These are phyloP conservation scores for Clavaria fumosa DNA, from an alignment of 768 basidiomycete species.

Conservation along the genomic window DNA sequence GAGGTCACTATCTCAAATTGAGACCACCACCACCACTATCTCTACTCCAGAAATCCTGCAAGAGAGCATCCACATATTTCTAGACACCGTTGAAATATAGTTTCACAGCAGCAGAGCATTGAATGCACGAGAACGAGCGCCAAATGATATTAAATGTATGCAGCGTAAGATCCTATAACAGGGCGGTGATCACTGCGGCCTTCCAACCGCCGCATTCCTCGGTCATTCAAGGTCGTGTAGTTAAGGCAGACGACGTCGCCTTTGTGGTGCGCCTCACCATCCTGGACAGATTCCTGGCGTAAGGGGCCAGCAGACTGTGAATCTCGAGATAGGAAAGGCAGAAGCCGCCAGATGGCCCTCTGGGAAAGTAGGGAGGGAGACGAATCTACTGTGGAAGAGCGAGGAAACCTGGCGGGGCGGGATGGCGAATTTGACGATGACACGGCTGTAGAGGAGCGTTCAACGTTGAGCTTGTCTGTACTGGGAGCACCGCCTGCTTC, in stretches of 20 bases:
- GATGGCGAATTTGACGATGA: not conserved
- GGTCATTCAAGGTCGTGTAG: conserved; percentile 64
- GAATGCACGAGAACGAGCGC: too few species aligned
- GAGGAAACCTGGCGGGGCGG: not conserved
- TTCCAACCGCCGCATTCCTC: conserved; percentile 57
- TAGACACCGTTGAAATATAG: too few species aligned
- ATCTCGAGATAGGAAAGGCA: conserved; percentile 26
- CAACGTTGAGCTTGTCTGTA: conserved; percentile 13
- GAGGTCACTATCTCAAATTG: conserved; percentile 93
- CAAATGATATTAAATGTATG: conserved; percentile 37
- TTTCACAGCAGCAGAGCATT: too few species aligned
- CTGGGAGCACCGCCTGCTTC: conserved; percentile 7
- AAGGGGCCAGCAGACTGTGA: too few species aligned
- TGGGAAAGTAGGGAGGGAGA: conserved; percentile 6
- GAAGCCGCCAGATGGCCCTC: conserved; percentile 26
- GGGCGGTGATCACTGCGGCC: conserved; percentile 77
- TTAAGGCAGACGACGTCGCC: conserved; percentile 62
- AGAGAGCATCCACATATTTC: too few species aligned
- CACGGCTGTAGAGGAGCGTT: conserved; percentile 3
- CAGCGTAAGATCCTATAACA: conserved; percentile 64
- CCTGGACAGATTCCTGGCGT: conserved; percentile 14
- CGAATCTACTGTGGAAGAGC: not conserved
- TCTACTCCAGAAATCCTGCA: too few species aligned
- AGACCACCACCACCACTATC: too few species aligned
- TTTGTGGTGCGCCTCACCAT: conserved; percentile 15